Evolutionary conservation across 2,329 filamentous ascomycete genomes (phyloP), one percentile per base, ranked within the genome.

Genomic region (Achaetomium macrosporum): DNA sequence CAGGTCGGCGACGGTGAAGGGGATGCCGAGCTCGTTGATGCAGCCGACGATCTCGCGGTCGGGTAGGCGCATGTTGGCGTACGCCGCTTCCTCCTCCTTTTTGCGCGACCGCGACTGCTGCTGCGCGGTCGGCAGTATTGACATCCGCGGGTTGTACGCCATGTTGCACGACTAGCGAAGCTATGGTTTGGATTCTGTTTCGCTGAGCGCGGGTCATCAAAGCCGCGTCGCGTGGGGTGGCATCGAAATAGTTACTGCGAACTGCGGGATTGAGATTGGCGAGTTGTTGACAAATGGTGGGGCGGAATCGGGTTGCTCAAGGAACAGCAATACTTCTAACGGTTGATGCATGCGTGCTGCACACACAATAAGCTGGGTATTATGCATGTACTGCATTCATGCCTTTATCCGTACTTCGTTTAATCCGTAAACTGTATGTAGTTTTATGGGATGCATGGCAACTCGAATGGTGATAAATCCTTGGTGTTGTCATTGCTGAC

Each of bases 11-110:
- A 91, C 77, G 35, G 83, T 87, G 70, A 97, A 96, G 29, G 83
- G 84, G 64, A 97, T 91, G 54, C 92, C 92, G 64, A 97, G 96
- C 69, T 97, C 93, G 65, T 87, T 93, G 73, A 99, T 96, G 71
- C 93, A 99, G 68, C 88, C 90, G 62, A 92, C 92, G 57, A 99
- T 96, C 69, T 99, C 93, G 64, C 77, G 77, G 68, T 83, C 82
- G 8, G 79, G 75, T 52, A 83, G 73, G 50, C 77, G 75, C 73
- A 83, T 82, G 62, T 81, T 78, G 50, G 79, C 77, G 65, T 82
- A 77, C 49, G 77, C 75, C 52, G 81, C 75, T 37, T 81, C 76
- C 31, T 82, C 78, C 59, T 81, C 78, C 65, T 81, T 82, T 65
- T 79, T 81, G 63, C 78, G 76, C 53, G 73, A 69, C 50, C 78